Base-by-base conservation (phyloP, 2,329 filamentous ascomycete genomes). In the Colletotrichum liriopes region DNA sequence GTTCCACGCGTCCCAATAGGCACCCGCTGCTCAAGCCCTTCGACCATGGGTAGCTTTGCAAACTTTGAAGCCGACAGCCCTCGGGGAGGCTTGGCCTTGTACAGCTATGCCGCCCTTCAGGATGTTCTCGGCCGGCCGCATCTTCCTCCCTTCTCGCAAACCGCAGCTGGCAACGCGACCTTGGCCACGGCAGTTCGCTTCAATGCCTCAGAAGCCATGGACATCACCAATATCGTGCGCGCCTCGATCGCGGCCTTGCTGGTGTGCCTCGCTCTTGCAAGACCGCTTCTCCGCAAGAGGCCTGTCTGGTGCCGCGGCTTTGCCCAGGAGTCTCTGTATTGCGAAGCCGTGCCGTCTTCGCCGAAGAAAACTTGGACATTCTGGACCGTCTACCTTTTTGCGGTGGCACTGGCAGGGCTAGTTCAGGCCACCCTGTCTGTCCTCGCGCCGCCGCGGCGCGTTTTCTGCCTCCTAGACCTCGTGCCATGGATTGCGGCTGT, bases 241-340 rank as follows among this genome's bases (percentile, higher is more conserved):
- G 79, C 78, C 39, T 75, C 82, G 6, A 56, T 83, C 12, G 74
- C 79, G 9, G 75, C 78, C 6, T 61, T 79, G 29, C 68, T 81
- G 23, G 62, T 83, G 20, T 79, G 82, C 64, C 37, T 81, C 32
- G 78, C 77, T 60, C 52, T 77, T 55, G 35, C 67, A 61, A 68
- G 74, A 5, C 76, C 74, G 3, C 67, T 83, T 7, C 72, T 76
- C 2, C 77, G 78, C 4, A 72, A 74, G 3, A 77, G 82, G 1
- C 85, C 86, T 0, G 78, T 76, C 54, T 87, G 85, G 84, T 76
- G 82, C 18, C 80, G 78, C 12, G 82, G 82, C 1, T 87, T 87
- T 71, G 85, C 86, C 3, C 77, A 79, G 11, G 85, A 87, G 74
- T 73, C 68, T 1, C 43, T 65, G 0, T 49, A 74, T 23, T 80